These are phyloP conservation scores for Trichoderma brevicompactum DNA, from an alignment of 2,329 filamentous ascomycete species.

Conservation along the genomic window DNA sequence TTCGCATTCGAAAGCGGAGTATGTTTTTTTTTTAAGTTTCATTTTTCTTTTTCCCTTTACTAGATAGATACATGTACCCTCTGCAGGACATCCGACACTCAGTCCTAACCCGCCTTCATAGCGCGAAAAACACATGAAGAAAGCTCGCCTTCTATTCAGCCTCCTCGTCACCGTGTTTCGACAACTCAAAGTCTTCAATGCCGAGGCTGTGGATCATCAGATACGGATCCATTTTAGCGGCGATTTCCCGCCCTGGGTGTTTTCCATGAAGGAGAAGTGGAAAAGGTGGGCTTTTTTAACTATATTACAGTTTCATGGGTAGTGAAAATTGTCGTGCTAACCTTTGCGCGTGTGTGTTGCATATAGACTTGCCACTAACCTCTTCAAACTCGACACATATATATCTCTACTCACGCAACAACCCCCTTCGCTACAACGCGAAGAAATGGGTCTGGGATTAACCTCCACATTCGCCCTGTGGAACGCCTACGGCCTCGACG, in stretches of 20 bases:
- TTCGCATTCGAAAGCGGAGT: conserved; percentile 47
- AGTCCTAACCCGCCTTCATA: conserved; percentile 30
- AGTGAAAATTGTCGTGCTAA: conserved; percentile 17
- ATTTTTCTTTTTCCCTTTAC: neutral
- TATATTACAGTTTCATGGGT: neutral
- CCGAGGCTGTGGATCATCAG: conserved; percentile 43
- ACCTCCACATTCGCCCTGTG: conserved; percentile 43
- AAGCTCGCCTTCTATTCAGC: conserved; percentile 42
- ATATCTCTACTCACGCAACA: conserved; percentile 42
- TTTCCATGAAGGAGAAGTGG: conserved; percentile 41
- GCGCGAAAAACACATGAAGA: conserved; percentile 41
- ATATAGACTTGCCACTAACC: conserved; percentile 40
- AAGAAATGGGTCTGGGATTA: conserved; percentile 46
- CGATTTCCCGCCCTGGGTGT: conserved; percentile 45
- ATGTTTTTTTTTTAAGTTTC: conserved; percentile 26
- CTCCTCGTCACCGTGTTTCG: conserved; percentile 43
- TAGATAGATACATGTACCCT: neutral
- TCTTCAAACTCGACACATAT: conserved; percentile 48
- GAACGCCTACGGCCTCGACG: conserved; percentile 45
- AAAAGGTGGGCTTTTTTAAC: conserved; percentile 39
- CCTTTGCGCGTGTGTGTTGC: neutral
- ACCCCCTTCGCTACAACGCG: conserved; percentile 40
- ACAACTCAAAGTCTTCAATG: conserved; percentile 44
- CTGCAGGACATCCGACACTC: too few relatives aligned
- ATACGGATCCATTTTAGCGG: conserved; percentile 44